These are phyloP conservation scores for Flaveria trinervia DNA, from an alignment of 129 eudicot genomes.

Conservation along the genomic window DNA sequence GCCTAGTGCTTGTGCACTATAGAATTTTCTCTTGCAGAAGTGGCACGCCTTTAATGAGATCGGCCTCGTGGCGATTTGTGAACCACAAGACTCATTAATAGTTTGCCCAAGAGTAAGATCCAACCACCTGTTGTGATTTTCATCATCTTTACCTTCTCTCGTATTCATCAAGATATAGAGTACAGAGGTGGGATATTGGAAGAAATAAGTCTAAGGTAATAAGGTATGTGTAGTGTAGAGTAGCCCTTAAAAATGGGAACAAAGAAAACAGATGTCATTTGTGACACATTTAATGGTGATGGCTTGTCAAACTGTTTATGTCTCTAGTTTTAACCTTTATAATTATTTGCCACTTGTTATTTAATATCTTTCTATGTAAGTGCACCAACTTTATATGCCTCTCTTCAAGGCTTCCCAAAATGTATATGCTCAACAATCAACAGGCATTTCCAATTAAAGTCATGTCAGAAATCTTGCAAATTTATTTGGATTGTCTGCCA, in stretches of 20 bases:
- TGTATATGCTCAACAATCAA: conserved; percentile 30
- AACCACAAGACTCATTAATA: conserved; percentile 29
- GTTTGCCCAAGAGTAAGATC: conserved; percentile 56
- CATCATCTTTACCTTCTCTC: conserved; percentile 26
- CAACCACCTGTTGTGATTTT: conserved; percentile 54
- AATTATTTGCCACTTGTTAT: conserved; percentile 46
- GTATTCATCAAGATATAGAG: conserved; percentile 36
- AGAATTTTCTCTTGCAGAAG: conserved; percentile 75
- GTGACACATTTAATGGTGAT: not conserved
- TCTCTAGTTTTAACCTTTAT: not conserved
- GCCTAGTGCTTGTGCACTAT: conserved; percentile 84
- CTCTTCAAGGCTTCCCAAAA: conserved; percentile 32
- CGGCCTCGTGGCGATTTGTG: conserved; percentile 32
- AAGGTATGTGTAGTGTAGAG: conserved; percentile 26
- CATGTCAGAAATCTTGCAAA: conserved; percentile 36
- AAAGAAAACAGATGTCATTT: conserved; percentile 25
- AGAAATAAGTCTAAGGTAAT: conserved; percentile 3
- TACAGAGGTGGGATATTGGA: conserved; percentile 11
- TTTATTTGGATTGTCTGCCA: conserved; percentile 53
- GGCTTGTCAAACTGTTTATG: not conserved
- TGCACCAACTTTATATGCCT: conserved; percentile 34
- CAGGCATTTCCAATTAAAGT: conserved; percentile 32
- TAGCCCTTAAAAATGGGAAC: conserved; percentile 28
- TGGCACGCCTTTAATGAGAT: conserved; percentile 56
- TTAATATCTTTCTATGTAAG: conserved; percentile 15